Base-by-base conservation (phyloP, 2,329 filamentous ascomycete species). In the Colletotrichum sp. region DNA sequence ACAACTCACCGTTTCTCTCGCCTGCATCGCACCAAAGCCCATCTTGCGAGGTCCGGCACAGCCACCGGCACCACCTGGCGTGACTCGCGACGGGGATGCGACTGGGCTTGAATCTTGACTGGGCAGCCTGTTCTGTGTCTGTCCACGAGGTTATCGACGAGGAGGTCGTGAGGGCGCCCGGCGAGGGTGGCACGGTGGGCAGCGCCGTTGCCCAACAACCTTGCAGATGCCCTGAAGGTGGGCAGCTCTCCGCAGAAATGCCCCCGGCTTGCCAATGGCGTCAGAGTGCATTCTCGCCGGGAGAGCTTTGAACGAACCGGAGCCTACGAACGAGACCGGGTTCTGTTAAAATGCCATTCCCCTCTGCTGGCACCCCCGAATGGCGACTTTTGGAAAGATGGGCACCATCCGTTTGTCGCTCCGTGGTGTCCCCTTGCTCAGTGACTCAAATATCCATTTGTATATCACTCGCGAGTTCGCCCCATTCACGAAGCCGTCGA, bases 381-480 rank as follows among this genome's bases (percentile, higher is more conserved):
- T 73, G 74, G 77, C 75, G 72, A 34, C 24, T 77, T 79, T 72
- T 77, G 74, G 78, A 79, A 79, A 79, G 79, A 79, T 78, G 79
- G 79, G 78, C 79, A 79, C 79, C 79, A 79, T 80, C 48, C 68
- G 75, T 61, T 70, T 70, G 69, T 79, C 72, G 70, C 78, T 79
- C 78, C 77, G 77, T 78, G 78, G 79, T 79, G 79, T 79, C 78
- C 78, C 79, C 79, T 80, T 79, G 78, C 76, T 63, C 71, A 71
- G 74, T 76, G 74, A 74, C 74, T 71, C 74, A 70, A 76, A 34
- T 61, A 13, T 63, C 74, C 32, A 67, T 26, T 75, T 69, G 72
- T 75, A 75, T 75, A 76, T 76, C 72, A 76, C 61, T 67, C 67
- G n/a, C n/a, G 67, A 71, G 72, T 71, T 71, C 60, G 65, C 48